Evolutionary conservation across 768 basidiomycete genomes (phyloP), one percentile per base, ranked within the genome.

Genomic region (Mycena maculata): DNA sequence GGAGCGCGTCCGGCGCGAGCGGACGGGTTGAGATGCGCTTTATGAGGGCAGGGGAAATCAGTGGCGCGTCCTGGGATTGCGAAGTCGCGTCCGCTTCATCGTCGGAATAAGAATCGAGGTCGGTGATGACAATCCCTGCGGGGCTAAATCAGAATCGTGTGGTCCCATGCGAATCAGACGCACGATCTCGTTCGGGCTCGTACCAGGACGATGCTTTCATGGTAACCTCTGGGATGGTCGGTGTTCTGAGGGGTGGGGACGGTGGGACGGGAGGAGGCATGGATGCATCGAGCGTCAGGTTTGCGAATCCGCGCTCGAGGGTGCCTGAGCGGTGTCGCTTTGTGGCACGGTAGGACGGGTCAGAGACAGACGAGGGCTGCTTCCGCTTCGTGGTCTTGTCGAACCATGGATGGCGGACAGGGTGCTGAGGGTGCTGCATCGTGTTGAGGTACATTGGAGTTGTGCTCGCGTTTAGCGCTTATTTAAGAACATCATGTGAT

Each of bases 151-250:
- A 61, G 47, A 65, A 23, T 25, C 22, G 30, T 50, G 44, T 44
- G 50, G 49, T 42, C 28, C 55, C 39, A 68, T 27, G 68, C 18
- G 22, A 33, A 69, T 36, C 38, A 56, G 33, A 84, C 89, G 71
- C 76, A 93, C 92, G 81, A 74, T 91, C 86, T 69, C 86, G 88
- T 73, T 91, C 91, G 6, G 87, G 84, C 74, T 90, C 90, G 72
- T 89, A 91, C 88, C 89, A 91, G 31, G 88, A 86, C 11, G 82
- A 82, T 11, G 75, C 71, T 66, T 87, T 88, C 92, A 93, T 93
- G 49, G 83, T 85, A 3, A 88, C 80, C 60, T 92, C 91, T 22
- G 79, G 84, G 31, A 72, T 66, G 28, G 57, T 41, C 11, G 68
- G 44, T 25, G 62, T 58, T 62, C 48, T 57, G 58, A 70, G 65